A percentile compares a stretch with the other conserved stretches of the same genome.
Conservation (phyloP, 2,329 filamentous ascomycete genomes). For the Ascochyta pisi region DNA sequence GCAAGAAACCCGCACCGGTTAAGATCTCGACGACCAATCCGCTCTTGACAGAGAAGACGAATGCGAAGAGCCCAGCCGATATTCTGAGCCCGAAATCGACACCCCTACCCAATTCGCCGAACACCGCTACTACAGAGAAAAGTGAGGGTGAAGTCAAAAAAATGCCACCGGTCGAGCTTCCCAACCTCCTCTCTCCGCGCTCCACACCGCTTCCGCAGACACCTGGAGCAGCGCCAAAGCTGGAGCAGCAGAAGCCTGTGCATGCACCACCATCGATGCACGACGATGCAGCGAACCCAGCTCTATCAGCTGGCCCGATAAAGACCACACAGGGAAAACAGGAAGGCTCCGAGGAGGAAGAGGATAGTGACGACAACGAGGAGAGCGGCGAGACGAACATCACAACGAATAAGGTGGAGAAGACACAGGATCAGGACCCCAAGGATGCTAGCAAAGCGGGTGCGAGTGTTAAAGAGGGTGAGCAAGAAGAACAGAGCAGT, state of each 20-base stretch:
- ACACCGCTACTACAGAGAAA: constrained; percentile 5
- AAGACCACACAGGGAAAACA: constrained; percentile 21
- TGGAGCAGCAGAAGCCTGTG: constrained; percentile 30
- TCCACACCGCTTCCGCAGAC: constrained; percentile 38
- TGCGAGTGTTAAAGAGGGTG: constrained; percentile 47
- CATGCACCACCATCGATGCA: constrained; percentile 33
- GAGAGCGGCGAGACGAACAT: constrained; percentile 22
- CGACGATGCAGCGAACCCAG: constrained; percentile 34
- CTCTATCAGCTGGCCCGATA: constrained; percentile 30
- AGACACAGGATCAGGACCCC: constrained; percentile 35
- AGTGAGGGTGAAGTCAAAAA: constrained; percentile 5
- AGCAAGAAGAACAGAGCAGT: constrained; percentile 20
- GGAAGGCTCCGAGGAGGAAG: constrained; percentile 15
- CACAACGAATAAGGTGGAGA: constrained; percentile 12
- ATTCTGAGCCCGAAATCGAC: constrained; percentile 17
- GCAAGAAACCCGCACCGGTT: constrained; percentile 42
- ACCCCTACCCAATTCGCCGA: constrained; percentile 20
- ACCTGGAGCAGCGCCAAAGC: constrained; percentile 22
- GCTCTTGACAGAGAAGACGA: constrained; percentile 44
- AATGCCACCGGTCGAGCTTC: not conserved
- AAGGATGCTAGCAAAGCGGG: constrained; percentile 41
- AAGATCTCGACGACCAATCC: constrained; percentile 48
- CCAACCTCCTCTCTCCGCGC: constrained; percentile 31
- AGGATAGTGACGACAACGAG: constrained; percentile 18
- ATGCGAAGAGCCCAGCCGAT: constrained; percentile 37